These are phyloP conservation scores for Pisolithus microcarpus DNA, from an alignment of 768 basidiomycete genomes.

Conservation along the genomic window DNA sequence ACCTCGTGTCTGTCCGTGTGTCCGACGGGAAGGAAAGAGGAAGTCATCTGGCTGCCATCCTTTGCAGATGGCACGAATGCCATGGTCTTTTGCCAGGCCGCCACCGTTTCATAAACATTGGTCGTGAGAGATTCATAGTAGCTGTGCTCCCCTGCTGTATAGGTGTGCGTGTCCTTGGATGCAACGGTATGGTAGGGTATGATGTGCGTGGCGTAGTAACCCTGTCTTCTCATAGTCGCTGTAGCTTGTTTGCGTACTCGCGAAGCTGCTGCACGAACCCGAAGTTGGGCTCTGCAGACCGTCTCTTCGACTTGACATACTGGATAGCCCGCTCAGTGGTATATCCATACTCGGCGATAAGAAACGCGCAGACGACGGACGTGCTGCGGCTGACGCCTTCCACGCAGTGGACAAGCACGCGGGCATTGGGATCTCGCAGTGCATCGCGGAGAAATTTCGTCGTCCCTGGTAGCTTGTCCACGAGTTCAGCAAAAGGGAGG, in stretches of 20 bases:
- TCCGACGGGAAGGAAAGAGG: background rate
- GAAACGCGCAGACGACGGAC: slow-evolving; percentile 62
- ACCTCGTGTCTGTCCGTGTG: background rate
- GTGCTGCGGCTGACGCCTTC: slow-evolving; percentile 69
- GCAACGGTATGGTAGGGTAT: background rate
- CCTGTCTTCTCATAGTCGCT: slow-evolving; percentile 7
- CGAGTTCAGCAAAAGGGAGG: slow-evolving; percentile 69
- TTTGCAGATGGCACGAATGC: background rate
- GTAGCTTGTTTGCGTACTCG: slow-evolving; percentile 48
- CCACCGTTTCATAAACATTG: background rate
- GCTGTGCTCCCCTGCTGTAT: background rate
- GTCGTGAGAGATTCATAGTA: background rate
- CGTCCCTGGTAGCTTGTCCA: slow-evolving; percentile 55
- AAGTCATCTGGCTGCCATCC: background rate
- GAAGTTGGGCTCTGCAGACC: slow-evolving; percentile 61
- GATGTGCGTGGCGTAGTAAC: background rate
- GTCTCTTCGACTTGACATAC: slow-evolving; percentile 50
- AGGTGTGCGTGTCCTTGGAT: background rate
- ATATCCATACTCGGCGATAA: slow-evolving; percentile 60
- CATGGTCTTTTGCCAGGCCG: background rate
- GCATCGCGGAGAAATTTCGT: slow-evolving; percentile 58
- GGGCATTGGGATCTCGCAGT: slow-evolving; percentile 44
- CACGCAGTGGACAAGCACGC: slow-evolving; percentile 70
- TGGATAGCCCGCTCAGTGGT: slow-evolving; percentile 53
- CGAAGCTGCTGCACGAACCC: slow-evolving; percentile 68